Percentiles rank a stretch among this genome's conserved stretches.
Evolutionary conservation across 2,329 filamentous ascomycete species (phyloP).

Genomic region (Penicillium occitanis): DNA sequence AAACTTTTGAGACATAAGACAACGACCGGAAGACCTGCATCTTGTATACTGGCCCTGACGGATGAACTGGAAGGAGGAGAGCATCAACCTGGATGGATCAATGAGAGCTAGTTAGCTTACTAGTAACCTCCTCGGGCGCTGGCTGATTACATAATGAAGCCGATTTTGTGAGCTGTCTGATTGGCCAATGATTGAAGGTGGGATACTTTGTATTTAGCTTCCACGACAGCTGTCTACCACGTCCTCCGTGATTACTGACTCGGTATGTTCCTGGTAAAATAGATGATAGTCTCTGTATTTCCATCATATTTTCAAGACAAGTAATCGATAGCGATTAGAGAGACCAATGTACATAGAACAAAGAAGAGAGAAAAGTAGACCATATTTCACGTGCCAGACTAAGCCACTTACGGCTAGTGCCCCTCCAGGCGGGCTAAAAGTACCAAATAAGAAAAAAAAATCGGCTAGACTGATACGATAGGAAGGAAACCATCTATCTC

Average conservation of each 20-base stretch:
- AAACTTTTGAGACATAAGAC: slow-evolving; percentile 1
- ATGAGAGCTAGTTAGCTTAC: neutral
- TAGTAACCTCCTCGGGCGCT: neutral
- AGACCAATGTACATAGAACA: neutral
- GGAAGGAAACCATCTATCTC: slow-evolving; percentile 12
- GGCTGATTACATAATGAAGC: slow-evolving; percentile 10
- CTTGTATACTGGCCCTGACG: neutral
- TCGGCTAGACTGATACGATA: slow-evolving; percentile 19
- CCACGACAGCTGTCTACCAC: neutral
- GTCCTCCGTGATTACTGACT: neutral
- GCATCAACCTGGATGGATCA: neutral
- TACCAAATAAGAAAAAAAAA: slow-evolving; percentile 9
- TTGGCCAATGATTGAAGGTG: neutral
- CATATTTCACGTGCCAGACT: slow-evolving; percentile 28
- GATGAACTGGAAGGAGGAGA: neutral
- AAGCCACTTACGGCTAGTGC: slow-evolving; percentile 10
- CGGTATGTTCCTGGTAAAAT: no score
- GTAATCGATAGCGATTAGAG: neutral
- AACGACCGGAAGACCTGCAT: slow-evolving; percentile 12
- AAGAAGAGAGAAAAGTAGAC: neutral
- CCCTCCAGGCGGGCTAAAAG: slow-evolving; percentile 21
- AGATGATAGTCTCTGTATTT: neutral
- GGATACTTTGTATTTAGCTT: neutral
- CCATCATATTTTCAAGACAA: neutral
- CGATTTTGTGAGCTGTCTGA: neutral